Conservation (phyloP, 164 flowering plant genomes). For the Piper longum region DNA sequence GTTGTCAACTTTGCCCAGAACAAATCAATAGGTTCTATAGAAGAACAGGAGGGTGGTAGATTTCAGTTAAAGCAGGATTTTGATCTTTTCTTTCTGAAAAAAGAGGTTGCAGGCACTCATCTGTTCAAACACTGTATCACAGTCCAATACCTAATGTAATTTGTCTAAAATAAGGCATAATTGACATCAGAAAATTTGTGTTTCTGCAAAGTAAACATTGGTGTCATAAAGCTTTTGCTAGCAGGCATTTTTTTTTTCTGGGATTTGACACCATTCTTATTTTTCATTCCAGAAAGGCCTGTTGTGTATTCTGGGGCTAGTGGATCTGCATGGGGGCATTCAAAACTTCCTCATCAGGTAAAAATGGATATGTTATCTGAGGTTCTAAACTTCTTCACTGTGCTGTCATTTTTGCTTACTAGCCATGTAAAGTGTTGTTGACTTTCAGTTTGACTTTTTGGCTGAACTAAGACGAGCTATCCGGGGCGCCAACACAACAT, state of each 20-base stretch:
- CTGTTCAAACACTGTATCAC: too few relatives aligned
- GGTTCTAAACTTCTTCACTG: not conserved
- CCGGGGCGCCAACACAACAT: conserved; percentile 19
- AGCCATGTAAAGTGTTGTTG: not conserved
- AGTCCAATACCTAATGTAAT: too few relatives aligned
- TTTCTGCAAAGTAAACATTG: not conserved
- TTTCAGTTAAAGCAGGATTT: too few relatives aligned
- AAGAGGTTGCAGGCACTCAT: too few relatives aligned
- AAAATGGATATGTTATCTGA: not conserved
- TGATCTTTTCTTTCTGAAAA: too few relatives aligned
- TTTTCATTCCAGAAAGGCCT: conserved; percentile 45
- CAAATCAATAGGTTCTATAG: too few relatives aligned
- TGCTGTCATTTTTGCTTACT: too few relatives aligned
- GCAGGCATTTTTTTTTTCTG: not conserved
- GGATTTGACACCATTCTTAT: not conserved
- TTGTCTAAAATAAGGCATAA: not conserved
- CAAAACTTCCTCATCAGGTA: conserved; percentile 62
- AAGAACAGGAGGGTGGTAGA: too few relatives aligned
- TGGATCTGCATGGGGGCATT: conserved; percentile 47
- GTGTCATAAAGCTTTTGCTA: not conserved
- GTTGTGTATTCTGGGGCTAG: conserved; percentile 43
- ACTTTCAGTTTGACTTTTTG: conserved; percentile 40
- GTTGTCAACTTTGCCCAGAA: too few relatives aligned
- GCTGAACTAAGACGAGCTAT: conserved; percentile 42
- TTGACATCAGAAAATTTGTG: not conserved